Base-by-base conservation (phyloP, 176 grass and related monocot species). In the Oryza glumipatula region DNA sequence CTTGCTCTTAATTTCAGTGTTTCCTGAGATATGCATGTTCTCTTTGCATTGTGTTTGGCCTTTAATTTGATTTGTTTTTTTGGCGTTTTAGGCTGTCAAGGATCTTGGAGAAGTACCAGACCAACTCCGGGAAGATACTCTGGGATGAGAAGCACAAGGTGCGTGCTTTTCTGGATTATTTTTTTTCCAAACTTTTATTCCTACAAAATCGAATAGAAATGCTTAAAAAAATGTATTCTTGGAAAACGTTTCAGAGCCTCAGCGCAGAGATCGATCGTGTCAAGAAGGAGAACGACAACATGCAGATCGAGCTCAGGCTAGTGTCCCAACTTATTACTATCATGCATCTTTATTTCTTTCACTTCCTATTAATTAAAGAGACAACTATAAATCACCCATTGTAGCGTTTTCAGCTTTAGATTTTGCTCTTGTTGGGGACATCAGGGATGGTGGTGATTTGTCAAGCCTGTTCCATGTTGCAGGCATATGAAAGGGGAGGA, bases 141-240 rank as follows among this genome's bases (percentile, higher is more conserved):
- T 96, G 96, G 93, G 96, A 92, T 77, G 91, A 92, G 67, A 96
- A 94, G 88, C 96, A 99, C 78, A 94, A 99, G 96, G 96, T 96
- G 21, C 26, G 80, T 76, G 30, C 4, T 9, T 44, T 63, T 77
- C 65, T 68, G 23, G 22, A 15, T 21, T 21, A 63, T 4, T 79
- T 38, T 43, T 49, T 38, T 38, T 38, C 6, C 35, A n/a, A 2
- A 13, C 32, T 63, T 68, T 19, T 84, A 72, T 67, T 16, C 17
- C 54, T 5, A 5, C 47, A 58, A 58, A 65, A 21, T 64, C 30
- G 9, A 41, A 28, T 6, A 9, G 32, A 76, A 36, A 63, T 22
- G 28, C 16, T 83, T 19, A 13, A 49, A 13, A 49, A 61, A 12
- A 11, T 44, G n/a, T 19, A 68, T 49, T 19, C 10, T 23, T 64